Base-by-base conservation (phyloP, 495 filamentous ascomycete genomes). In the Podospora australis region DNA sequence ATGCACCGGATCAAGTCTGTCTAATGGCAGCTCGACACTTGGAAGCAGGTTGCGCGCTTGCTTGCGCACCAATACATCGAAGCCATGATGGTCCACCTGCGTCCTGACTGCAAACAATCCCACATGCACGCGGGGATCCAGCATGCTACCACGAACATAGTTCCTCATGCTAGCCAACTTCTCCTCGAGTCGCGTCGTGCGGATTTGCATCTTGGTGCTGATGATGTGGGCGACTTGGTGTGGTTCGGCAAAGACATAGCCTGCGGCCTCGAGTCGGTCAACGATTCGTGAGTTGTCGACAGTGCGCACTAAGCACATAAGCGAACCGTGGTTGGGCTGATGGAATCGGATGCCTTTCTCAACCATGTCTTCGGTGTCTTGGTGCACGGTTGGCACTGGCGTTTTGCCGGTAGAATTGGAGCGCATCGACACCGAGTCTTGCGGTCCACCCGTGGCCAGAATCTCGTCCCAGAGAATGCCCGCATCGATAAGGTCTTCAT, bases 381-480 rank as follows among this genome's bases (percentile, higher is more conserved):
- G 32, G 13, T 19, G 26, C 20, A 19, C n/a, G 13, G 20, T 47
- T 10, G 24, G 32, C 6, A n/a, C 19, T 0, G 39, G 30, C 9
- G 43, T 35, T 3, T 14, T 19, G 1, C 32, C 26, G 2, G 48
- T 44, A 6, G 53, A 48, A 2, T 13, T 13, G n/a, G 46, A 23
- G 24, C 38, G 41, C 11, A 48, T 34, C 4, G 53, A 55, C 16
- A 22, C 48, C 0, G 48, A 7, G 1, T 36, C 13, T 3, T 7
- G 11, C 48, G 41, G 53, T 9, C 49, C 52, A 13, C 81, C 78
- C 2, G 87, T 92, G 10, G 72, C 66, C 26, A 94, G 63, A 24
- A 95, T 83, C 47, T 86, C 79, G 41, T 92, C 84, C 69, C 86
- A 92, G 2, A 96, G 73, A 13, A 84, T 72, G 1, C 90, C 90